Conservation (phyloP, 768 basidiomycete genomes). For the Serendipita vermifera region DNA sequence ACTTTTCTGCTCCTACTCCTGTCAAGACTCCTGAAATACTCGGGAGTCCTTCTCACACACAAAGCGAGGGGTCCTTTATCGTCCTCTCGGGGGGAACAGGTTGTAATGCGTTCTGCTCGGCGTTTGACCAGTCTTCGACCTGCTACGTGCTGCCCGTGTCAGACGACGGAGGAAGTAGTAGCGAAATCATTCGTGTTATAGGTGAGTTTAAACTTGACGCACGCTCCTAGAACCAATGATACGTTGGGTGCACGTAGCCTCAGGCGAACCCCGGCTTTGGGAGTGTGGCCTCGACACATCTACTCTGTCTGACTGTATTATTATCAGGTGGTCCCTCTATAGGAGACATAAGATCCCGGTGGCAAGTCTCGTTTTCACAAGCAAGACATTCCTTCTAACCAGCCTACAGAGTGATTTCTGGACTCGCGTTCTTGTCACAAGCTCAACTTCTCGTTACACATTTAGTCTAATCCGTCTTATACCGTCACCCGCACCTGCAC, state of each 20-base stretch:
- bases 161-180: conserved; percentile 90
- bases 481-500: conserved; percentile 48
- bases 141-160: conserved; percentile 86
- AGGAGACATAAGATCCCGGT: conserved; percentile 29
- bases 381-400: too few relatives aligned
- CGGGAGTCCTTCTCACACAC: conserved; percentile 34
- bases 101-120: conserved; percentile 79
- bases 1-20: neutral
- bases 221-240: too few relatives aligned
- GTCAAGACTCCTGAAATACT: neutral
- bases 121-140: conserved; percentile 53
- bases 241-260: too few relatives aligned
- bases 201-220: conserved; percentile 21
- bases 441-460: neutral
- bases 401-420: too few relatives aligned
- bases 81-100: conserved; percentile 92
- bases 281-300: too few relatives aligned
- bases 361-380: too few relatives aligned
- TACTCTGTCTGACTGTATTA: too few relatives aligned
- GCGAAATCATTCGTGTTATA: conserved; percentile 88
- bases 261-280: too few relatives aligned
- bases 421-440: too few relatives aligned
- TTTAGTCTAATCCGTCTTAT: conserved; percentile 72
- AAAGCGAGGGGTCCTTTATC: conserved; percentile 36
- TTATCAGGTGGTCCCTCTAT: conserved; percentile 62